Evolutionary conservation across 371 early-diverging fungal species (phyloP), one percentile per base, ranked within the genome.

Genomic region (Amoeboaphelidium occidentale): DNA sequence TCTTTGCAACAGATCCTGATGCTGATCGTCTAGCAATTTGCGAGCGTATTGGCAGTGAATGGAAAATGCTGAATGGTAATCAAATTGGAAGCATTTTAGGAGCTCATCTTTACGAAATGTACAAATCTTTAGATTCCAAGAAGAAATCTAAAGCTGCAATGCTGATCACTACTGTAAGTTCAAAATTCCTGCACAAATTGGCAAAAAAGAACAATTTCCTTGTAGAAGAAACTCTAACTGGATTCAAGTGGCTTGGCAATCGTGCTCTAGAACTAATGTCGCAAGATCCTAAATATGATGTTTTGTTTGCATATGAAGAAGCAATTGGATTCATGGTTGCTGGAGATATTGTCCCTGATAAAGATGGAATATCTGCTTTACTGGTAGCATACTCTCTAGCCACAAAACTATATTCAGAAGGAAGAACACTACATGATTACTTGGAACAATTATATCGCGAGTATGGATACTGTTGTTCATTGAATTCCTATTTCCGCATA

Each of bases 1-100:
- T 93, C n/a, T 59, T 93, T 27, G 91, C 93, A n/a, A 93, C 90
- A 60, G 94, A 93, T 57, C 94, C 94, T 1, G 94, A 93, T 64
- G 94, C 89, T n/a, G 94, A 93, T 61, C 74, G 94, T 25, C 72
- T 93, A 42, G 84, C 90, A 1, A 76, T 78, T 28, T 86, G 88
- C 39, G 89, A 92, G 64, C 69, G 70, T 52, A 32, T 23, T 43
- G 64, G 64, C 43, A 79, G 77, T 27, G 64, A 72, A 54, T 93
- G 92, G 92, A 58, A 68, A 23, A 54, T 76, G 25, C 85, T 88
- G 27, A 81, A 75, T 17, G 94, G 93, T 45, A 86, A 93, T 58
- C 79, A 92, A 65, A 75, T 92, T 53, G 94, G 93, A 51, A 64
- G 76, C 20, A 67, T 92, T 26, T 70, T 92, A 45, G 93, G 79